Evolutionary conservation across 495 filamentous ascomycete species (phyloP).

Genomic region (Aspergillus haitiensis): DNA sequence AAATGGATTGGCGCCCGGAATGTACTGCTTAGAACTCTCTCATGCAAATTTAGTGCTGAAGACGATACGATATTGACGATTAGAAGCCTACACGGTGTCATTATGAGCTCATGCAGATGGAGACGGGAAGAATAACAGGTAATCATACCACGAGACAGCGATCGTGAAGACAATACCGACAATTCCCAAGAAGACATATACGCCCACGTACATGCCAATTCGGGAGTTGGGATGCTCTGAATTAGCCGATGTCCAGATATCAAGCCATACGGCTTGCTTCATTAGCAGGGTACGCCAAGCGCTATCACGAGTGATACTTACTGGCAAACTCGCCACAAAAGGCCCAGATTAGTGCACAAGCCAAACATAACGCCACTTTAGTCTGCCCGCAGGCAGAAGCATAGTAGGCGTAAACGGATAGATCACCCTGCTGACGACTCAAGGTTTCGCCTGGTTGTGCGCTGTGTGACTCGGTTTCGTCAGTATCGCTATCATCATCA

Average conservation of each 20-base stretch:
- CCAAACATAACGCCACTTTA: constrained; percentile 19
- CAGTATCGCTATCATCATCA: too few relatives aligned
- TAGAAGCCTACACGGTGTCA: constrained; percentile 13
- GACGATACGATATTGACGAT: constrained; percentile 28
- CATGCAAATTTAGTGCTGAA: constrained; percentile 33
- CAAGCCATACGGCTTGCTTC: constrained; percentile 43
- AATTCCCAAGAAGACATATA: constrained; percentile 44
- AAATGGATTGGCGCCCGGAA: constrained; percentile 35
- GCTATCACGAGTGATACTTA: not conserved
- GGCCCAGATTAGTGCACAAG: not conserved
- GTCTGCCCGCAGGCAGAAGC: constrained; percentile 1
- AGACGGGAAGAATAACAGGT: not conserved
- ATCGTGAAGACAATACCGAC: constrained; percentile 29
- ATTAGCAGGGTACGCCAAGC: not conserved
- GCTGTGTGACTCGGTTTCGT: too few relatives aligned
- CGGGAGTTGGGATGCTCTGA: constrained; percentile 29
- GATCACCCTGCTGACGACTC: not conserved
- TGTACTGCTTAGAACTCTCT: constrained; percentile 28
- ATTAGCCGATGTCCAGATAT: constrained; percentile 46
- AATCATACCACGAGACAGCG: constrained; percentile 34
- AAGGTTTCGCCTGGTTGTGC: not conserved
- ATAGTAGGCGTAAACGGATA: constrained; percentile 16
- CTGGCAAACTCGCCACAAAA: constrained; percentile 7
- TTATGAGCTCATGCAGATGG: too few relatives aligned
- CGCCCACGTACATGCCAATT: constrained; percentile 46